A percentile compares a stretch with the other conserved stretches of the same genome.
phyloP scores from a whole-genome alignment of 192 early-diverging fungal species.

The Chytriomyces confervae region DNA sequence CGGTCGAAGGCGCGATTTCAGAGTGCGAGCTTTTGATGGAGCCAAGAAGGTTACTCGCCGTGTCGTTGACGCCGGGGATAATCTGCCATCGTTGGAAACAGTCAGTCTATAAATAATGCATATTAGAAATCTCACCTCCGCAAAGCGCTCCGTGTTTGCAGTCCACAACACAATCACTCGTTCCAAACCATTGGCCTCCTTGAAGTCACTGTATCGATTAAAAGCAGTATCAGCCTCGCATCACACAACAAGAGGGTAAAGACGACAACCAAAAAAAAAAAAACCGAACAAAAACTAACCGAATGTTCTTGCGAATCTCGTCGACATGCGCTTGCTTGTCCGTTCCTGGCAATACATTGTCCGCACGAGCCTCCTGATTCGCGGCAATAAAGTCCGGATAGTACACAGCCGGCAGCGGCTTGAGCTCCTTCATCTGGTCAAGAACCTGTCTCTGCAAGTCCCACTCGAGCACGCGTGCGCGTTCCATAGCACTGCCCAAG shows the following conservation, averaged over 20 bases:
- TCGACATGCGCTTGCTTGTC: slow-evolving; percentile 91
- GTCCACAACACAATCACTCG: slow-evolving; percentile 98
- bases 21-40: slow-evolving; percentile 82
- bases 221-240: neutral
- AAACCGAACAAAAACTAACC: slow-evolving; percentile 19
- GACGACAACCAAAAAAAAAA: neutral
- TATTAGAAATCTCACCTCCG: slow-evolving; percentile 56
- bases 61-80: slow-evolving; percentile 94
- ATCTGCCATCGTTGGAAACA: slow-evolving; percentile 45
- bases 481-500: slow-evolving; percentile 91
- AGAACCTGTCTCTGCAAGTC: slow-evolving; percentile 94
- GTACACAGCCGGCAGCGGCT: slow-evolving; percentile 95
- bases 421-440: slow-evolving; percentile 77
- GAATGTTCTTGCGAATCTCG: slow-evolving; percentile 92
- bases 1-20: slow-evolving; percentile 93
- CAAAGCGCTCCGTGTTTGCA: slow-evolving; percentile 97
- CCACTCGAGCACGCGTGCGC: slow-evolving; percentile 94
- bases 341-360: slow-evolving; percentile 84
- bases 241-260: neutral
- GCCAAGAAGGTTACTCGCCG: slow-evolving; percentile 87
- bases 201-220: slow-evolving; percentile 74
- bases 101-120: slow-evolving; percentile 1
- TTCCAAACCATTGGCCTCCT: slow-evolving; percentile 84
- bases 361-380: slow-evolving; percentile 96
- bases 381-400: slow-evolving; percentile 99